Evolutionary conservation across 768 basidiomycete species (phyloP).

Genomic region (Tricholoma sp.): DNA sequence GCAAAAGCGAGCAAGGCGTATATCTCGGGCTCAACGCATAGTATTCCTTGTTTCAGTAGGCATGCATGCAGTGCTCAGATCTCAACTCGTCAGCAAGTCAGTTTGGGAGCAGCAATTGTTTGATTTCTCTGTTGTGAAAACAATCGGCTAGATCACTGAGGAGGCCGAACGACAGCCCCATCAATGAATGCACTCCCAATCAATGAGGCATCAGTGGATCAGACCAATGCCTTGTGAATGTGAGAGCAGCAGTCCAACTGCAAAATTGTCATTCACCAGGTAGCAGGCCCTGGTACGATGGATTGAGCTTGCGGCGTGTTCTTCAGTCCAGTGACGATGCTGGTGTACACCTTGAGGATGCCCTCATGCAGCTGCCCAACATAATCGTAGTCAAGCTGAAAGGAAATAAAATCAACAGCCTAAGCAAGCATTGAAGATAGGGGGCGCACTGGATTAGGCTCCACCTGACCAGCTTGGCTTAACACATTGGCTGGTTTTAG

Average conservation of each 20-base stretch:
- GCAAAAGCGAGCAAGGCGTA: constrained; percentile 28
- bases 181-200: constrained; percentile 80
- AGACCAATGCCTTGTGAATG: constrained; percentile 75
- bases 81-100: constrained; percentile 78
- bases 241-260: constrained; percentile 54
- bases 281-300: neutral
- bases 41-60: constrained; percentile 80
- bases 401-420: constrained; percentile 6
- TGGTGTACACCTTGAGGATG: constrained; percentile 95
- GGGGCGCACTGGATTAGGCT: constrained; percentile 74
- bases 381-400: constrained; percentile 82
- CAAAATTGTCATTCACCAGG: constrained; percentile 8
- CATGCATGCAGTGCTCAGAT: constrained; percentile 66
- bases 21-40: constrained; percentile 94
- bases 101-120: constrained; percentile 68
- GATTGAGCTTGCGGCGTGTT: constrained; percentile 69
- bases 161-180: constrained; percentile 76
- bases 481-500: constrained; percentile 85
- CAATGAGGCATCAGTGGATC: constrained; percentile 65
- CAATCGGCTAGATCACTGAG: constrained; percentile 93
- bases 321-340: constrained; percentile 88
- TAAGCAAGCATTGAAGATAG: neutral
- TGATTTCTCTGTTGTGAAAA: constrained; percentile 78
- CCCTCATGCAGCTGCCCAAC: constrained; percentile 87
- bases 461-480: constrained; percentile 82